Percentiles rank a stretch among this genome's conserved stretches.
These are phyloP conservation scores for Oidiodendron maius DNA, from an alignment of 495 filamentous ascomycete genomes.

Conservation along the genomic window DNA sequence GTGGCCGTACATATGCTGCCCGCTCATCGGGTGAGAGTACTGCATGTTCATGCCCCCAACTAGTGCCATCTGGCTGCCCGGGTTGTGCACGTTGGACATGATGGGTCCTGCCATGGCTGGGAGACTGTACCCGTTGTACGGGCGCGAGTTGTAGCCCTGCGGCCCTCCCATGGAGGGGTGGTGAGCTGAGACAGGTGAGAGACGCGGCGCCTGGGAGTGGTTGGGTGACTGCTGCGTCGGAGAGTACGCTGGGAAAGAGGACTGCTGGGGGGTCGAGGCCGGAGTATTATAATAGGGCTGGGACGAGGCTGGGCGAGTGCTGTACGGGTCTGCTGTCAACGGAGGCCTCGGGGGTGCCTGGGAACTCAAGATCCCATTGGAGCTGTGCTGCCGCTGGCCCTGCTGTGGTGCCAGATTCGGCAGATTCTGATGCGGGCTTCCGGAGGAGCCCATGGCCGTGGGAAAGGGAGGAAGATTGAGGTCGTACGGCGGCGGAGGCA, in stretches of 20 bases:
- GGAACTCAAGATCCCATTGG: slow-evolving; percentile 15
- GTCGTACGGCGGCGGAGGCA: slow-evolving; percentile 55
- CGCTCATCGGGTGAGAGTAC: slow-evolving; percentile 29
- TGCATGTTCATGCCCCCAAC: slow-evolving; percentile 56
- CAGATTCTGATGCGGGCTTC: slow-evolving; percentile 17
- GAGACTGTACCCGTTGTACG: slow-evolving; percentile 50
- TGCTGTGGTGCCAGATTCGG: slow-evolving; percentile 18
- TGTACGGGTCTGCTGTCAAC: slow-evolving; percentile 58
- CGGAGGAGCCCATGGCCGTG: slow-evolving; percentile 31
- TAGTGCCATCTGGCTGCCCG: slow-evolving; percentile 61
- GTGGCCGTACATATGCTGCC: slow-evolving; percentile 27
- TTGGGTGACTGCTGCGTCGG: slow-evolving; percentile 55
- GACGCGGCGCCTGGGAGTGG: slow-evolving; percentile 48
- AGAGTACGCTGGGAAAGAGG: slow-evolving; percentile 47
- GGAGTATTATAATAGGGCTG: slow-evolving; percentile 54
- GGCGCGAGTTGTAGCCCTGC: slow-evolving; percentile 36
- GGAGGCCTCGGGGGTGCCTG: slow-evolving; percentile 42
- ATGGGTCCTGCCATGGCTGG: slow-evolving; percentile 64
- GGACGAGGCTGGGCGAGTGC: slow-evolving; percentile 52
- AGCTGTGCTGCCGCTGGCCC: slow-evolving; percentile 8
- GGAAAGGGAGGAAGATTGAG: slow-evolving; percentile 55
- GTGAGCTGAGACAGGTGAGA: slow-evolving; percentile 47
- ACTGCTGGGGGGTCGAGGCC: slow-evolving; percentile 61
- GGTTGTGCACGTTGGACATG: slow-evolving; percentile 66
- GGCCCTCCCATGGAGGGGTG: slow-evolving; percentile 42